These are phyloP conservation scores for Ophiostoma pallidulum DNA, from an alignment of 2,329 filamentous ascomycete genomes.

Conservation along the genomic window DNA sequence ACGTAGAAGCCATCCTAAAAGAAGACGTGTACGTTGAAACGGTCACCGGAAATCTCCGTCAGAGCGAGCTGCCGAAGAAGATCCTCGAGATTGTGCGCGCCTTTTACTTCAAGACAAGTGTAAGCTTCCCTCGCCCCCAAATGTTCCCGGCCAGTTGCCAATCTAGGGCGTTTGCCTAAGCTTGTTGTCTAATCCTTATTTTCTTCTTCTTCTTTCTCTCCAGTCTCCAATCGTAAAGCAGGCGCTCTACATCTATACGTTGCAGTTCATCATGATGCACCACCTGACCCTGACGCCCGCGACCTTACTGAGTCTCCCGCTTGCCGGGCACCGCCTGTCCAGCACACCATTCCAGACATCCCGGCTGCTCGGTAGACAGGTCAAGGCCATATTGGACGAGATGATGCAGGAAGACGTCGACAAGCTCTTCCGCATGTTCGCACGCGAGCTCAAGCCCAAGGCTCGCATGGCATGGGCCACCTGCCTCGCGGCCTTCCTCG, in stretches of 20 bases:
- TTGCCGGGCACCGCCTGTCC: constrained; percentile 34
- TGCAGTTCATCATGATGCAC: constrained; percentile 47
- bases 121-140: constrained; percentile 16
- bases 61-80: constrained; percentile 36
- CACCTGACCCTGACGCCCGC: constrained; percentile 42
- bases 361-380: constrained; percentile 45
- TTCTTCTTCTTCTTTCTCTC: neutral
- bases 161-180: too few relatives aligned
- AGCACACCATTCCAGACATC: constrained; percentile 39
- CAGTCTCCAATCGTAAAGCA: constrained; percentile 42
- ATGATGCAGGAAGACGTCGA: constrained; percentile 42
- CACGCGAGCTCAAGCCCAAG: constrained; percentile 45
- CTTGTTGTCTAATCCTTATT: too few relatives aligned
- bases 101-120: constrained; percentile 37
- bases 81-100: constrained; percentile 39
- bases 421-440: constrained; percentile 42
- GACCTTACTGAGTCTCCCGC: constrained; percentile 32
- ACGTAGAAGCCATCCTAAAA: constrained; percentile 37
- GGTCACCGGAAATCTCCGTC: constrained; percentile 37
- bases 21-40: constrained; percentile 42
- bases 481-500: constrained; percentile 46
- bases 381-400: constrained; percentile 49
- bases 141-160: too few relatives aligned
- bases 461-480: constrained; percentile 45
- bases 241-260: constrained; percentile 45